Conservation (phyloP, 2,329 filamentous ascomycete genomes). For the Chalaropsis ovoidea region DNA sequence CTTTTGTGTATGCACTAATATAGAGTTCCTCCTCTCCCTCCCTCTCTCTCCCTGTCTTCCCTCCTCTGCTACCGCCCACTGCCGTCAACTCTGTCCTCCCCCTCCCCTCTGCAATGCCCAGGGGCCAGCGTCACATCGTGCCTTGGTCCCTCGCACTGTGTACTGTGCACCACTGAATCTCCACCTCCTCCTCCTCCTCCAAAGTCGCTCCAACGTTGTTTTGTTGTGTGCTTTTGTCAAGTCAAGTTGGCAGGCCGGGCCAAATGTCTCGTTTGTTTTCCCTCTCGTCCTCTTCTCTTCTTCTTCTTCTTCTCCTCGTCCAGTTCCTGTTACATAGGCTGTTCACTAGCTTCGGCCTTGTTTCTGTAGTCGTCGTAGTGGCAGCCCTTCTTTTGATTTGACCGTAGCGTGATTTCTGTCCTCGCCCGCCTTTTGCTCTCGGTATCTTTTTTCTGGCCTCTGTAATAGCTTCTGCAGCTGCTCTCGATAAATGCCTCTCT, state of each 20-base stretch:
- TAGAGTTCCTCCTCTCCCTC: neutral
- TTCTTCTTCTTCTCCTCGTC: neutral
- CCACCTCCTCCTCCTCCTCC: neutral
- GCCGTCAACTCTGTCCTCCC: neutral
- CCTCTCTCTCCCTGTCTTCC: neutral
- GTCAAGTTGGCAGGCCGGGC: neutral
- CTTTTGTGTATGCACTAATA: neutral
- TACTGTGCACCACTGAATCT: neutral
- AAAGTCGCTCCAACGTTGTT: neutral
- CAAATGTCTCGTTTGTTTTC: neutral
- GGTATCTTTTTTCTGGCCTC: neutral
- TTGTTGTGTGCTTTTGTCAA: too few species aligned
- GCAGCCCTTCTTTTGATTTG: neutral
- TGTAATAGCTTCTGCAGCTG: too few species aligned
- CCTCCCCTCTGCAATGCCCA: neutral
- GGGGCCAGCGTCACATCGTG: constrained; percentile 9
- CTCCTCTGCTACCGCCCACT: neutral
- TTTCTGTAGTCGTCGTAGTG: constrained; percentile 12
- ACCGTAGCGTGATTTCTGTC: too few species aligned
- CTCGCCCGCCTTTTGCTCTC: too few species aligned
- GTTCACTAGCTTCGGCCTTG: constrained; percentile 8
- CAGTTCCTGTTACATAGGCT: neutral
- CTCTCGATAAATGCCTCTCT: too few species aligned
- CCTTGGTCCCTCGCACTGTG: neutral
- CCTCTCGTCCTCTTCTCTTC: neutral